Evolutionary conservation across 441 rosid species (phyloP).

Genomic region (Erodium moschatum): DNA sequence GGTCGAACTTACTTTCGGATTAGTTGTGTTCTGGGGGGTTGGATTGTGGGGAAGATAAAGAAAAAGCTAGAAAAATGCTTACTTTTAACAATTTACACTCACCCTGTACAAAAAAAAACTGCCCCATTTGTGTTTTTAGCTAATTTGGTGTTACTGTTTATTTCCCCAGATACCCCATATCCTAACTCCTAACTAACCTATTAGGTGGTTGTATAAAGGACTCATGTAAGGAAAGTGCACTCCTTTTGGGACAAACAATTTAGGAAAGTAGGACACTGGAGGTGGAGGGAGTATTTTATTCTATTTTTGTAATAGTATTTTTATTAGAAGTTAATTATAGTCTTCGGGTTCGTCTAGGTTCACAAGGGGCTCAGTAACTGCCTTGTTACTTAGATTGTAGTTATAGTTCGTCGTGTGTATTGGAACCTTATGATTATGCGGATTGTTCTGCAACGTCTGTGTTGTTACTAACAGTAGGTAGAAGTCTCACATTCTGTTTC

Average conservation of each 20-base stretch:
- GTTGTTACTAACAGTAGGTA: neutral
- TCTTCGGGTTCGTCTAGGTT: neutral
- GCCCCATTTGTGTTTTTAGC: no score
- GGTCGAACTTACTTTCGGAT: neutral
- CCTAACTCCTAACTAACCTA: neutral
- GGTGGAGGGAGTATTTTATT: neutral
- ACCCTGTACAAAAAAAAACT: neutral
- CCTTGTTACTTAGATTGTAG: neutral
- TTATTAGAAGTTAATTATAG: neutral
- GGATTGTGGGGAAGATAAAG: neutral
- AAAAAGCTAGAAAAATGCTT: neutral
- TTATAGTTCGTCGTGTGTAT: neutral
- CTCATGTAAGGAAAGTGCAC: neutral
- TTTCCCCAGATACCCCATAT: neutral
- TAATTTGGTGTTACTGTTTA: neutral
- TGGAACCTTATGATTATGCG: neutral
- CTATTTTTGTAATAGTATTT: neutral
- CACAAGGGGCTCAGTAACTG: neutral
- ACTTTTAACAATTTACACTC: neutral
- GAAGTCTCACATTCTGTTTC: neutral
- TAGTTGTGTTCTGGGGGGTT: neutral
- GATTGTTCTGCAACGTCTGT: neutral
- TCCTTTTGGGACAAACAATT: neutral
- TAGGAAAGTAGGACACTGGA: neutral
- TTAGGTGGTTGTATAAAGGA: neutral